Evolutionary conservation across 805 yeast genomes (phyloP).

Genomic region (Komagataella phaffii): DNA sequence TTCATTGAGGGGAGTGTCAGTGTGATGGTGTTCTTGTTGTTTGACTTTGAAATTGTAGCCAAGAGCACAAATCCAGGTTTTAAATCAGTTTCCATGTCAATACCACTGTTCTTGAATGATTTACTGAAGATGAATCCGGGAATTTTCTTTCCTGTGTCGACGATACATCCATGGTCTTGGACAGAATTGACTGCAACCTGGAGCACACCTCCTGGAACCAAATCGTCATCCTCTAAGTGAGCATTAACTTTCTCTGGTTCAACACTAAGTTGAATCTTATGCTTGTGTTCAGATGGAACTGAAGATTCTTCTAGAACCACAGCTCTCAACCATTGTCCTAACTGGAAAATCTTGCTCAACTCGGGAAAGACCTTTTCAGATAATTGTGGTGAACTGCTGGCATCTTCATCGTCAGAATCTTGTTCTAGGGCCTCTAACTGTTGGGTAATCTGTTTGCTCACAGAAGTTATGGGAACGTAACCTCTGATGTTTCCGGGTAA

Average conservation of each 20-base stretch:
- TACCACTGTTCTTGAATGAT: slow-evolving; percentile 32
- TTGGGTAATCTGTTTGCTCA: slow-evolving; percentile 49
- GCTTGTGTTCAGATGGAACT: slow-evolving; percentile 27
- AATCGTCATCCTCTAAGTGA: slow-evolving; percentile 48
- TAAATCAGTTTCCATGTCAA: slow-evolving; percentile 20
- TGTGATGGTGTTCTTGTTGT: slow-evolving; percentile 42
- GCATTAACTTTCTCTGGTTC: slow-evolving; percentile 67
- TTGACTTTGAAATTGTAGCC: slow-evolving; percentile 36
- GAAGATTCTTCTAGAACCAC: slow-evolving; percentile 40
- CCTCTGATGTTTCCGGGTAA: slow-evolving; percentile 77
- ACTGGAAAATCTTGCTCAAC: slow-evolving; percentile 35
- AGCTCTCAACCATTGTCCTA: slow-evolving; percentile 86
- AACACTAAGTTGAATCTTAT: slow-evolving; percentile 54
- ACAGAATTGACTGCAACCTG: slow-evolving; percentile 70
- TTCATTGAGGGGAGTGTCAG: slow-evolving; percentile 33
- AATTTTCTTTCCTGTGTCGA: slow-evolving; percentile 50
- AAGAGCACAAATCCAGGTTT: slow-evolving; percentile 60
- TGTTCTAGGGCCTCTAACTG: slow-evolving; percentile 46
- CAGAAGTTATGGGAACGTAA: slow-evolving; percentile 57
- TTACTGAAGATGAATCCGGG: slow-evolving; percentile 69
- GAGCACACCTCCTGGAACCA: slow-evolving; percentile 43
- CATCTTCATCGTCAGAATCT: slow-evolving; percentile 20
- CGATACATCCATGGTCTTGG: slow-evolving; percentile 86
- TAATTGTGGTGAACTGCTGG: slow-evolving; percentile 10
- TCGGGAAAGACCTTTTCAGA: slow-evolving; percentile 36